Conservation (phyloP, 306 rosid species). For the Sphenostylis stenocarpa region DNA sequence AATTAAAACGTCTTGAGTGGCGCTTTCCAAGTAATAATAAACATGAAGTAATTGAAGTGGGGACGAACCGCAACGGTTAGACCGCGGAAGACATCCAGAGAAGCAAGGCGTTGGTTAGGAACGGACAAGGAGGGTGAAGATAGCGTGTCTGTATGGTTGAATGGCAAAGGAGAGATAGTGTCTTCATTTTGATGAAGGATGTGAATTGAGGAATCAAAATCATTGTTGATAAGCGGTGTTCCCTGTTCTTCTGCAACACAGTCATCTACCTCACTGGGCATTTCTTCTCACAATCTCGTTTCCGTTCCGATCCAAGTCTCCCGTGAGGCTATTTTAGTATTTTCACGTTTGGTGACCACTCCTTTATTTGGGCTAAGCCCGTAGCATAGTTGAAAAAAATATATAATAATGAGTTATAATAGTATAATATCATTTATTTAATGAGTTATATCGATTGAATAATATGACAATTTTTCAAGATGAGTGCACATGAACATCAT, state of each 20-base stretch:
- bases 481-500: too few relatives aligned
- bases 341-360: slow-evolving; percentile 14
- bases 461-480: too few relatives aligned
- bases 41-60: not conserved
- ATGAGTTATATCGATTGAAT: too few relatives aligned
- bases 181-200: slow-evolving; percentile 27
- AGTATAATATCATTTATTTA: too few relatives aligned
- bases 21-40: not conserved
- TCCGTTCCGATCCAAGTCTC: not conserved
- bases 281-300: not conserved
- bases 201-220: slow-evolving; percentile 29
- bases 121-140: slow-evolving; percentile 24
- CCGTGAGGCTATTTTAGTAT: slow-evolving; percentile 22
- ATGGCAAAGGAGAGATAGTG: slow-evolving; percentile 25
- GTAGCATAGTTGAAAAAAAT: not conserved
- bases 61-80: slow-evolving; percentile 66
- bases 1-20: not conserved
- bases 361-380: slow-evolving; percentile 3
- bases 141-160: not conserved
- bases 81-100: slow-evolving; percentile 86
- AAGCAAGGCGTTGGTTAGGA: slow-evolving; percentile 64
- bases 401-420: too few relatives aligned
- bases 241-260: slow-evolving; percentile 38
- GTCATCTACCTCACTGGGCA: slow-evolving; percentile 43
- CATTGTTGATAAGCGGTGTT: slow-evolving; percentile 35